Percentiles rank a stretch among this genome's conserved stretches.
These are phyloP conservation scores for Trichoderma harzianum DNA, from an alignment of 2,329 filamentous ascomycete species.

Conservation along the genomic window DNA sequence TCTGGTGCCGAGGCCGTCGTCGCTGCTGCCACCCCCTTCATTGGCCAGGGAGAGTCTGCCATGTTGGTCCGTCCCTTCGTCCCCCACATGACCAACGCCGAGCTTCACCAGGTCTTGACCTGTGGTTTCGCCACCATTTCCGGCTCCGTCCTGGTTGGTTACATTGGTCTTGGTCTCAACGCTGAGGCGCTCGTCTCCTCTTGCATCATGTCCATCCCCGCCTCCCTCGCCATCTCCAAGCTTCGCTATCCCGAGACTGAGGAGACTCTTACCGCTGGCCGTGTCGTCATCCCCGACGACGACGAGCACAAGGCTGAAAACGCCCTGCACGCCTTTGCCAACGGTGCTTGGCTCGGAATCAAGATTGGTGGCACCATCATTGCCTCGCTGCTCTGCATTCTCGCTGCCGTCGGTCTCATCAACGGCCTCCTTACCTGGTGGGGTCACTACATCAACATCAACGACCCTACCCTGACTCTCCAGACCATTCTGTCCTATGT, in stretches of 20 bases:
- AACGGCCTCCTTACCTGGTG: slow-evolving; percentile 81
- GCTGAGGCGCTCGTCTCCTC: slow-evolving; percentile 82
- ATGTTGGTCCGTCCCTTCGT: slow-evolving; percentile 91
- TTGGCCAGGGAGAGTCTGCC: slow-evolving; percentile 89
- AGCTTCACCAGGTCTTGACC: slow-evolving; percentile 89
- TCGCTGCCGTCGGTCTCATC: slow-evolving; percentile 69
- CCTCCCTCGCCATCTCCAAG: slow-evolving; percentile 84
- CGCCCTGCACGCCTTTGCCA: slow-evolving; percentile 78
- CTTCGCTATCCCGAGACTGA: slow-evolving; percentile 86
- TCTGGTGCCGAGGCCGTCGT: slow-evolving; percentile 93
- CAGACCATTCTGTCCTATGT: slow-evolving; percentile 74
- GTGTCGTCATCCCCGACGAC: slow-evolving; percentile 76
- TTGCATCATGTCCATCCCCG: slow-evolving; percentile 94
- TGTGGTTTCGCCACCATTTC: slow-evolving; percentile 92
- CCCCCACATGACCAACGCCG: slow-evolving; percentile 77
- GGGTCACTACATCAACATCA: slow-evolving; percentile 74
- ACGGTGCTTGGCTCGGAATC: slow-evolving; percentile 79
- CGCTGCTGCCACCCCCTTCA: slow-evolving; percentile 87
- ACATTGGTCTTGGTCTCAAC: slow-evolving; percentile 80
- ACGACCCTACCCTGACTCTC: slow-evolving; percentile 64
- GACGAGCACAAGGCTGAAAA: slow-evolving; percentile 75
- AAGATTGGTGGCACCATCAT: slow-evolving; percentile 84
- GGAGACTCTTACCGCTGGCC: slow-evolving; percentile 78
- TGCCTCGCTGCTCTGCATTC: slow-evolving; percentile 76
- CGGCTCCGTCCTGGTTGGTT: slow-evolving; percentile 80